Conservation (phyloP, 768 basidiomycete genomes). For the Lyophyllum atratum region DNA sequence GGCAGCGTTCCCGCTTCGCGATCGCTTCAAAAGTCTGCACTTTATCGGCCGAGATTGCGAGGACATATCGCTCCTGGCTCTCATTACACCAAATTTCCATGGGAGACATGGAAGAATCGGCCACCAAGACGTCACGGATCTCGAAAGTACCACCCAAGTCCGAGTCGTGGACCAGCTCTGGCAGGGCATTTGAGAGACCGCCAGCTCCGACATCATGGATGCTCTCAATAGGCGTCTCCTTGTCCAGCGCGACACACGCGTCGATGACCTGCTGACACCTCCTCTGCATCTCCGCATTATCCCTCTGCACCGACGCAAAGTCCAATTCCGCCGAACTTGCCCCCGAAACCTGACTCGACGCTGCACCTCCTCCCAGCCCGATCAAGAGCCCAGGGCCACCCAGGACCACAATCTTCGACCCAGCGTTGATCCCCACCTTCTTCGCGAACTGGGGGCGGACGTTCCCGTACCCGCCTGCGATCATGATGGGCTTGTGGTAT, state of each 20-base stretch:
- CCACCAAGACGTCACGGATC: slow-evolving; percentile 90
- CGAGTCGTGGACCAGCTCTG: slow-evolving; percentile 96
- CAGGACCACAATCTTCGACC: slow-evolving; percentile 87
- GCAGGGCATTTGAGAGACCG: slow-evolving; percentile 93
- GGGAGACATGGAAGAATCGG: slow-evolving; percentile 92
- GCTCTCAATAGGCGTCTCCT: slow-evolving; percentile 82
- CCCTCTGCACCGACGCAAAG: slow-evolving; percentile 96
- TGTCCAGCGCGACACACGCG: slow-evolving; percentile 66
- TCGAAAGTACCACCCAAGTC: slow-evolving; percentile 91
- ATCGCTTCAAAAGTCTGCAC: slow-evolving; percentile 69
- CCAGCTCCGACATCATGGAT: slow-evolving; percentile 99
- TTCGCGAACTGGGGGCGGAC: slow-evolving; percentile 82
- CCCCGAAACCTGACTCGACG: slow-evolving; percentile 91
- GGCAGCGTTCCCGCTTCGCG: slow-evolving; percentile 88
- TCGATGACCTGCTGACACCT: slow-evolving; percentile 98
- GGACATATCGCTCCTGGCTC: slow-evolving; percentile 95
- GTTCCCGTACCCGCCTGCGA: slow-evolving; percentile 95
- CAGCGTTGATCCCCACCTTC: slow-evolving; percentile 76
- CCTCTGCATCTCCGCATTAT: slow-evolving; percentile 98
- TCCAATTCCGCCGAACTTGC: slow-evolving; percentile 91
- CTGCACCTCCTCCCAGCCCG: slow-evolving; percentile 95
- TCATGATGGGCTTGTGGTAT: slow-evolving; percentile 99
- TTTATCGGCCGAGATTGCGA: slow-evolving; percentile 76
- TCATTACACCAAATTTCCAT: slow-evolving; percentile 99
- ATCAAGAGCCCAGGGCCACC: slow-evolving; percentile 97